Percentiles rank a stretch among this genome's conserved stretches.
phyloP scores from a whole-genome alignment of 129 eudicot genomes.

The Flaveria sonorensis region DNA sequence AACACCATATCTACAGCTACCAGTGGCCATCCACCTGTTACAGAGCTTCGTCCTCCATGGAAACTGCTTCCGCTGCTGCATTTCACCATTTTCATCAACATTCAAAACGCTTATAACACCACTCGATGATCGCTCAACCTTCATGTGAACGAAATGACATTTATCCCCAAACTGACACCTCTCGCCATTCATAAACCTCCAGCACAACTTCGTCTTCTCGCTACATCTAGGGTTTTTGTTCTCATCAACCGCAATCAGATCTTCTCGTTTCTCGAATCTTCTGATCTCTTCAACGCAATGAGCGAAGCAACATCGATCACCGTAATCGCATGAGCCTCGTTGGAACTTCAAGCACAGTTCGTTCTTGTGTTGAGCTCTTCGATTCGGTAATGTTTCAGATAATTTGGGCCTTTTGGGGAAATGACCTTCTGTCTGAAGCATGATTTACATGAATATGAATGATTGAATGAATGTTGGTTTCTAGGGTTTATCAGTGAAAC shows the following conservation, averaged over 20 bases:
- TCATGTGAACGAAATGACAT: constrained; percentile 43
- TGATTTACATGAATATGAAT: background rate
- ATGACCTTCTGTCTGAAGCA: constrained; percentile 14
- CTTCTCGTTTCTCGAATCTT: background rate
- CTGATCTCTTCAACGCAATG: constrained; percentile 36
- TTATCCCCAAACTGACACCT: constrained; percentile 48
- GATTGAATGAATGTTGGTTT: background rate
- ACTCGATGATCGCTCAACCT: constrained; percentile 8
- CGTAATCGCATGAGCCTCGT: constrained; percentile 51
- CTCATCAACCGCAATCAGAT: constrained; percentile 6
- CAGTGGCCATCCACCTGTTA: constrained; percentile 44
- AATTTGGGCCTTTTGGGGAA: constrained; percentile 33
- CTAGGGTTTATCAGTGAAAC: constrained; percentile 30
- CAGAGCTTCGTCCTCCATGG: constrained; percentile 59
- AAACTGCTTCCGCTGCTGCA: constrained; percentile 19
- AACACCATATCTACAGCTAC: constrained; percentile 50
- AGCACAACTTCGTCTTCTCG: constrained; percentile 1
- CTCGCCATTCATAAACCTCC: constrained; percentile 10
- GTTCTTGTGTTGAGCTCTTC: constrained; percentile 32
- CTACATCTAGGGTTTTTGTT: constrained; percentile 11
- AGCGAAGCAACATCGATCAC: constrained; percentile 50
- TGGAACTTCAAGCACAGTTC: constrained; percentile 41
- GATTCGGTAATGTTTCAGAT: constrained; percentile 30
- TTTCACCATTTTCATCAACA: constrained; percentile 21
- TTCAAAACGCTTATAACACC: constrained; percentile 30